A percentile compares a stretch with the other conserved stretches of the same genome.
Evolutionary conservation across 345 rosid genomes (phyloP).

Genomic region (Euclidium syriacum): DNA sequence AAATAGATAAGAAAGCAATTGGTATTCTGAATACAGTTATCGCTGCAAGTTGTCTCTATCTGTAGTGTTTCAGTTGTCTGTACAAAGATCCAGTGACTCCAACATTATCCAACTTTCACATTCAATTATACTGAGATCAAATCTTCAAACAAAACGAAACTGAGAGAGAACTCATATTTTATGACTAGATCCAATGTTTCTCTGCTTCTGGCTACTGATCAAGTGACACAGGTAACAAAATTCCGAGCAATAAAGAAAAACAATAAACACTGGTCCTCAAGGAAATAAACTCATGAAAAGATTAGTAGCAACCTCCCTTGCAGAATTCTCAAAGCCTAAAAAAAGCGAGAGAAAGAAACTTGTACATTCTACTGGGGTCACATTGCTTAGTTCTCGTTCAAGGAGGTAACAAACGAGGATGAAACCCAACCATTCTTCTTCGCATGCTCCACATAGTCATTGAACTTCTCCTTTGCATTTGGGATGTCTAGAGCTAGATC

Average conservation of each 20-base stretch:
- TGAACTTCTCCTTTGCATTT: conserved; percentile 68
- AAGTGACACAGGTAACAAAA: too few relatives aligned
- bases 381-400: neutral
- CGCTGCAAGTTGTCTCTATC: too few relatives aligned
- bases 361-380: conserved; percentile 9
- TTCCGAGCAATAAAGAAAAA: neutral
- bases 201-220: too few relatives aligned
- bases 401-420: conserved; percentile 33
- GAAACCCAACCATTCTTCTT: conserved; percentile 75
- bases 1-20: neutral
- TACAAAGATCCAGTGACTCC: too few relatives aligned
- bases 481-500: conserved; percentile 87
- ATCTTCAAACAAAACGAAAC: too few relatives aligned
- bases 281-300: neutral
- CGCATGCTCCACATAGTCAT: conserved; percentile 52
- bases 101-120: too few relatives aligned
- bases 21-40: too few relatives aligned
- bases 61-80: too few relatives aligned
- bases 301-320: conserved; percentile 14
- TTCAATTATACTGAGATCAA: too few relatives aligned
- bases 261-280: neutral
- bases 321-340: conserved; percentile 22
- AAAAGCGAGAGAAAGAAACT: neutral
- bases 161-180: too few relatives aligned
- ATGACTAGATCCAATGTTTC: too few relatives aligned